A percentile compares a stretch with the other conserved stretches of the same genome.
These are phyloP conservation scores for Colletotrichum siamense DNA, from an alignment of 2,329 filamentous ascomycete genomes.

Conservation along the genomic window DNA sequence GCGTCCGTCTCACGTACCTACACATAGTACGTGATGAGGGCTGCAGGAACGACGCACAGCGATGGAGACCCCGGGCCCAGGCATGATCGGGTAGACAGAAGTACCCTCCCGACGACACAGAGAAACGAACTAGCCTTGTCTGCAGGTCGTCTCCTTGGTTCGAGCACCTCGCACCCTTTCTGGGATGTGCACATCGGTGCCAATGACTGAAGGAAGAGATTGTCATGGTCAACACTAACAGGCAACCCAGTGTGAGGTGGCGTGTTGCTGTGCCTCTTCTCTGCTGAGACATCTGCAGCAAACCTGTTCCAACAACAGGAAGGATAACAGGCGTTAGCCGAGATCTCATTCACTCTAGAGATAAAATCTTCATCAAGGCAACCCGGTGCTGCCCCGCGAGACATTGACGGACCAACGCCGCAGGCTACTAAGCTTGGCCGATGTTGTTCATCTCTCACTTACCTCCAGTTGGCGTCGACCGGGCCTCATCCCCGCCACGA, in stretches of 20 bases:
- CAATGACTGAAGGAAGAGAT: not conserved
- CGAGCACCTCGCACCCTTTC: not conserved
- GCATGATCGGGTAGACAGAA: not conserved
- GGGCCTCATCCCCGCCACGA: not conserved
- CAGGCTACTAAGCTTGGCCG: not conserved
- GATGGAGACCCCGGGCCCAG: not conserved
- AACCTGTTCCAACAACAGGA: not conserved
- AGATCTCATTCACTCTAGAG: not conserved
- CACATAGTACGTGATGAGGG: not conserved
- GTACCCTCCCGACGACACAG: not conserved
- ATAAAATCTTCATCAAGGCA: not conserved
- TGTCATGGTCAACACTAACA: not conserved
- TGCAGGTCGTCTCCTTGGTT: not conserved
- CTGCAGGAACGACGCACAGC: constrained; percentile 1
- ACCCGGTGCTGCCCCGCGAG: not conserved
- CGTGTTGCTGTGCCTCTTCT: not conserved
- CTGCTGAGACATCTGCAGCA: not conserved
- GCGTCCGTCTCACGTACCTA: not conserved
- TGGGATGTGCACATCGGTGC: not conserved
- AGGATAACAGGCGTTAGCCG: not conserved
- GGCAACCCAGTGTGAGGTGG: not conserved
- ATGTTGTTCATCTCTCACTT: not conserved
- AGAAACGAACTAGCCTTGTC: not conserved
- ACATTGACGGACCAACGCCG: not conserved
- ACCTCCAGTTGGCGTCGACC: not conserved